These are phyloP conservation scores for Acmispon strigosus DNA, from an alignment of 306 rosid genomes.

Conservation along the genomic window DNA sequence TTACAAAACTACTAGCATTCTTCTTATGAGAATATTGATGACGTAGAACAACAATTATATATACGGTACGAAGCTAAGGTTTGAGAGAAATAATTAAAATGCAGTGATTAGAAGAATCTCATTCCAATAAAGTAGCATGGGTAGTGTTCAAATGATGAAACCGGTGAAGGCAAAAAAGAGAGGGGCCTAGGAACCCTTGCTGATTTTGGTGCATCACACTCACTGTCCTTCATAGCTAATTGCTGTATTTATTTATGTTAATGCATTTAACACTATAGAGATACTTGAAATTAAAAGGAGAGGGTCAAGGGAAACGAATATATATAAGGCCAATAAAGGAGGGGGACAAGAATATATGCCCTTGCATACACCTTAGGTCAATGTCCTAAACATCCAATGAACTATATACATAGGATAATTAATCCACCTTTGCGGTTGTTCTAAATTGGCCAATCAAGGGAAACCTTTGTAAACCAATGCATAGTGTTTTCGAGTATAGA, in stretches of 20 bases:
- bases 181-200: constrained; percentile 22
- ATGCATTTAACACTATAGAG: not conserved
- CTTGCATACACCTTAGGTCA: constrained; percentile 16
- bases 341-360: constrained; percentile 50
- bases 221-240: constrained; percentile 1
- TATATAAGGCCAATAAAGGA: not conserved
- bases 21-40: not conserved
- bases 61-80: constrained; percentile 16
- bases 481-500: not conserved
- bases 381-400: constrained; percentile 32
- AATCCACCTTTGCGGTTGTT: constrained; percentile 21
- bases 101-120: constrained; percentile 15
- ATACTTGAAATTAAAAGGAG: no score
- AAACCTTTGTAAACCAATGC: constrained; percentile 4
- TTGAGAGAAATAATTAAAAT: not conserved
- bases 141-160: constrained; percentile 15
- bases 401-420: constrained; percentile 13
- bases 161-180: constrained; percentile 1
- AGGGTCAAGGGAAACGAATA: constrained; percentile 10
- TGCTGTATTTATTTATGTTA: not conserved
- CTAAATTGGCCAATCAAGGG: constrained; percentile 26
- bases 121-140: constrained; percentile 4
- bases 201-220: constrained; percentile 13
- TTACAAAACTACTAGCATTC: no score
- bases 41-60: constrained; percentile 27